Base-by-base conservation (phyloP, 2,329 filamentous ascomycete genomes). In the Trichoderma gracile region DNA sequence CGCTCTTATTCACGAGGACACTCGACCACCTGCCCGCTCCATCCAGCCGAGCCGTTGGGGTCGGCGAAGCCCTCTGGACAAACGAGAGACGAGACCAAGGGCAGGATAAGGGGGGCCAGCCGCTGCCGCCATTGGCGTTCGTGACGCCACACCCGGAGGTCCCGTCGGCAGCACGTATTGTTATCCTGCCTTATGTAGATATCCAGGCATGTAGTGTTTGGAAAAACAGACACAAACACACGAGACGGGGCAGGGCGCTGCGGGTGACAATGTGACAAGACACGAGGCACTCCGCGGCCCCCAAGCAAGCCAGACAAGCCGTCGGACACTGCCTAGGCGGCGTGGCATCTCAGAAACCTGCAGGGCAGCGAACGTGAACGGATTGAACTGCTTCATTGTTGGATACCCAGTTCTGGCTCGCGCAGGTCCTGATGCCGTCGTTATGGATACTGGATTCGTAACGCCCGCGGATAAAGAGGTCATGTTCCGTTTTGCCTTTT, bases 1-100 rank as follows among this genome's bases (percentile, higher is more conserved):
- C 58, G 58, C 58, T 61, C 47, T 42, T 33, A 61, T 61, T 61
- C 58, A 61, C 58, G 58, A 61, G 58, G 58, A 61, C 58, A 61
- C 47, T 61, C 58, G 53, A 49, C 58, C 49, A 61, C 58, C 49
- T 61, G 58, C 58, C 58, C 58, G 49, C 49, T 61, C 49, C 58
- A 53, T 61, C 49, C 38, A 53, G 53, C 40, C 58, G 47, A 40
- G 27, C 30, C 30, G 17, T 58, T 53, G 46, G 40, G 47, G 63
- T 52, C 42, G 63, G 54, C 47, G 45, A 54, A 42, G 38, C 38
- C 43, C 45, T 57, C 43, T 50, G 55, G 49, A 65, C 55, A 56
- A 60, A 40, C 33, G 43, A 60, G 46, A 54, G 45, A 45, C 54
- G 47, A 56, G 53, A 21, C 60, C 46, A 49, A 59, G 54, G 15